Evolutionary conservation across 2,329 filamentous ascomycete genomes (phyloP).

Genomic region (Torrubiella hemipterigena): DNA sequence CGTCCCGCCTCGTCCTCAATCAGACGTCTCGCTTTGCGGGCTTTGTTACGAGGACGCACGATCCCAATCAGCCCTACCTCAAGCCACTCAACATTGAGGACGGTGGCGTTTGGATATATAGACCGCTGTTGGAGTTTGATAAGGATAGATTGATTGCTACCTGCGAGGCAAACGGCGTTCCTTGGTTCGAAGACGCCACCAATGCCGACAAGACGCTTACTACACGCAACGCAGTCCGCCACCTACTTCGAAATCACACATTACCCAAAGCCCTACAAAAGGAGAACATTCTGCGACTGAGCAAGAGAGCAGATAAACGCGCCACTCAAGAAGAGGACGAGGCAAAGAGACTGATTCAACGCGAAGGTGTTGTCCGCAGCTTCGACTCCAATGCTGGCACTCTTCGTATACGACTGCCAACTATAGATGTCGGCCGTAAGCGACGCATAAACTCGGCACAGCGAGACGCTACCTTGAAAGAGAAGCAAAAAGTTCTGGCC

Average conservation of each 20-base stretch:
- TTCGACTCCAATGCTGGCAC: conserved; percentile 37
- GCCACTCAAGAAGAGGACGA: conserved; percentile 33
- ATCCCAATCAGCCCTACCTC: conserved; percentile 17
- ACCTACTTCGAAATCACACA: conserved; percentile 43
- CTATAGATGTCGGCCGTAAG: conserved; percentile 1
- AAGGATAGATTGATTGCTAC: conserved; percentile 67
- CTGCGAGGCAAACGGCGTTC: conserved; percentile 53
- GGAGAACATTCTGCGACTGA: conserved; percentile 48
- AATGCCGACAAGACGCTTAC: conserved; percentile 72
- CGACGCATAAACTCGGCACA: conserved; percentile 9
- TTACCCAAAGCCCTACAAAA: conserved; percentile 62
- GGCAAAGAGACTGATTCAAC: conserved; percentile 41
- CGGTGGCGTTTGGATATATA: conserved; percentile 54
- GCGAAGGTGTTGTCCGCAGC: conserved; percentile 30
- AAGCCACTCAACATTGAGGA: conserved; percentile 37
- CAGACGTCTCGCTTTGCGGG: conserved; percentile 16
- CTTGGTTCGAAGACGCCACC: conserved; percentile 77
- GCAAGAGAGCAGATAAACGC: conserved; percentile 35
- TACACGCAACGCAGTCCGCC: conserved; percentile 65
- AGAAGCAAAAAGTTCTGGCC: conserved; percentile 30
- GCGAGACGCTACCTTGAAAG: conserved; percentile 13
- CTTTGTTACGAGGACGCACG: conserved; percentile 8
- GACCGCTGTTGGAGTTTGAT: conserved; percentile 57
- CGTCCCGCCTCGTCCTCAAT: conserved; percentile 7
- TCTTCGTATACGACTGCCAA: conserved; percentile 33